Percentiles rank a stretch among this genome's conserved stretches.
Conservation (phyloP, 108 stramenopile genomes). For the Chaetoceros muelleri region DNA sequence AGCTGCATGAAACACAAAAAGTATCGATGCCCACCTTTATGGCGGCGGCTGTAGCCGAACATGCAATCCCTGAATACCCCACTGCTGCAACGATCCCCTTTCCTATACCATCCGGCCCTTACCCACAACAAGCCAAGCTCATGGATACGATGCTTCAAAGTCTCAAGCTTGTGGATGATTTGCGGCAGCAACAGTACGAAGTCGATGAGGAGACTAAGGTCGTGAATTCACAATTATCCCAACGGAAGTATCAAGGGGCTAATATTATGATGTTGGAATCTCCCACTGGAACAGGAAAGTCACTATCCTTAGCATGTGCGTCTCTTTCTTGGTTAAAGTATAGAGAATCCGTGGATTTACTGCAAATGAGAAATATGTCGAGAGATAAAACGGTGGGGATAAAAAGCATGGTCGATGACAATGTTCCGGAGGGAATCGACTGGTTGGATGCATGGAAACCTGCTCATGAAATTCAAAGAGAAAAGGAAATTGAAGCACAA, state of each 20-base stretch:
- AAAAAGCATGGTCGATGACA: no score
- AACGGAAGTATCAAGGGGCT: constrained; percentile 8
- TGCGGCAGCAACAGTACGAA: constrained; percentile 11
- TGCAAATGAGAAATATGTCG: background rate
- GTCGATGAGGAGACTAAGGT: background rate
- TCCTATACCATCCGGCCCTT: constrained; percentile 58
- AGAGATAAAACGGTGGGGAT: no score
- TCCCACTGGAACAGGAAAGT: constrained; percentile 80
- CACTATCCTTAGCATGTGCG: constrained; percentile 64
- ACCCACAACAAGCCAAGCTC: constrained; percentile 58
- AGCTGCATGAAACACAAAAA: no score
- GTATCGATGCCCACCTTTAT: no score
- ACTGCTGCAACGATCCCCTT: constrained; percentile 49
- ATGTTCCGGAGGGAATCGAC: constrained; percentile 35
- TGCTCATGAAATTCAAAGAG: constrained; percentile 4
- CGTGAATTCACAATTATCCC: background rate
- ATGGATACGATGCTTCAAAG: constrained; percentile 51
- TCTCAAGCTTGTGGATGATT: constrained; percentile 16
- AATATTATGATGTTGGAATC: constrained; percentile 61
- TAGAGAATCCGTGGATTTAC: constrained; percentile 28
- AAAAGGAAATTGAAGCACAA: constrained; percentile 2
- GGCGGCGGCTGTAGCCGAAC: no score
- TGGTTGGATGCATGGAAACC: constrained; percentile 74
- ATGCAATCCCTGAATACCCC: constrained; percentile 18
- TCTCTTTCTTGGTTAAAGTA: constrained; percentile 67